Base-by-base conservation (phyloP, 768 basidiomycete genomes). In the Tricholoma flavovirens region DNA sequence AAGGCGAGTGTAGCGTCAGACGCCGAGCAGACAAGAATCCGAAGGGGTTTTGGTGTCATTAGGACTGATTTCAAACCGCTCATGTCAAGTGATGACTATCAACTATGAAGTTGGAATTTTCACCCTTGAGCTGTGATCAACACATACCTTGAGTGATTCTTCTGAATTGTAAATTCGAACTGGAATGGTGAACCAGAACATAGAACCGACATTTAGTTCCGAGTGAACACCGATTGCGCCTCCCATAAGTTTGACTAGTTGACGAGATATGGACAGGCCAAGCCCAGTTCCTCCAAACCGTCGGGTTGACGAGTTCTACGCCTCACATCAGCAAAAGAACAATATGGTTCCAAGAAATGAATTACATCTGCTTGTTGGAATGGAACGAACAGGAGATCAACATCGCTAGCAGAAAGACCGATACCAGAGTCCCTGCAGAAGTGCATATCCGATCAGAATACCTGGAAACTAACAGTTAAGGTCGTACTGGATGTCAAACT, bases 271-370 rank as follows among this genome's bases (percentile, higher is more conserved):
- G 5, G 84, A 87, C 21, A 88, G 70, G 17, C 88, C 88, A 8
- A 90, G 67, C 9, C 88, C 88, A n/a, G 87, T 88, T 2, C 88
- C 88, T 46, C 88, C 88, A 63, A 87, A 89, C 6, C 83, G 78
- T 24, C 87, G 81, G 6, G 88, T 88, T 0, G 86, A 87, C 0
- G 87, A 88, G 59, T 86, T 88, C 73, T 78, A 53, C 5, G 26
- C 40, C 48, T 11, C n/a, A 6, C 10, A 19, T 33, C 21, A 35
- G 49, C 1, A 26, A 24, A 22, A 42, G 30, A 15, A n/a, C 46
- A 30, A 17, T 30, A 9, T 45, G 12, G 26, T 30, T 49, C 26
- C 52, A 32, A 32, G 17, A n/a, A 54, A 12, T 19, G 33, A 7
- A 69, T 61, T 57, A 77, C 77, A 59, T 88, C 88, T 9, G 86